These are phyloP conservation scores for Arthroderma uncinatum DNA, from an alignment of 2,329 filamentous ascomycete genomes.

Conservation along the genomic window DNA sequence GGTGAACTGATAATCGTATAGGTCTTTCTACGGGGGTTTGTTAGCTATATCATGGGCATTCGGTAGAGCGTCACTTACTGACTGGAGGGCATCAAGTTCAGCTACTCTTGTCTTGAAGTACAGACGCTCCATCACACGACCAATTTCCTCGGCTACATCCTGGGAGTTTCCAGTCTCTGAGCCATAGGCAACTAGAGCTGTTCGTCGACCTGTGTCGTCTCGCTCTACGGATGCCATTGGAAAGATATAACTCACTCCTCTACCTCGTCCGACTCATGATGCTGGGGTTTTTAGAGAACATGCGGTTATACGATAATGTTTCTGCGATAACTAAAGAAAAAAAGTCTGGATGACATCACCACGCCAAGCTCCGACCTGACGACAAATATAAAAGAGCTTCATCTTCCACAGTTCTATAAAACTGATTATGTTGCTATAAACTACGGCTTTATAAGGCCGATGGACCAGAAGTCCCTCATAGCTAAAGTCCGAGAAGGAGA, in stretches of 20 bases:
- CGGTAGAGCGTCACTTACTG: conserved; percentile 47
- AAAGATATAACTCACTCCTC: not conserved
- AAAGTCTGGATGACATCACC: conserved; percentile 11
- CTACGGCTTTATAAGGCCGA: not conserved
- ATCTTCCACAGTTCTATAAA: too few species aligned
- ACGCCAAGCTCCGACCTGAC: not conserved
- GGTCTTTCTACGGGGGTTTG: conserved; percentile 20
- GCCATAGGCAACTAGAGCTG: conserved; percentile 69
- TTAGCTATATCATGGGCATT: not conserved
- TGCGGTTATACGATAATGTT: not conserved
- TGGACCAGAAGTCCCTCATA: not conserved
- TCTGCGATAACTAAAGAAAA: not conserved
- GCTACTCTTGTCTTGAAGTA: conserved; percentile 65
- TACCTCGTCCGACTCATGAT: not conserved
- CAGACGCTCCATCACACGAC: conserved; percentile 60
- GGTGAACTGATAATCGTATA: conserved; percentile 28
- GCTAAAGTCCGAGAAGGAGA: too few species aligned
- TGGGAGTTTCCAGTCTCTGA: conserved; percentile 93
- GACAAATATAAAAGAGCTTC: not conserved
- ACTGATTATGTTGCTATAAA: not conserved
- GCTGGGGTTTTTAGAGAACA: not conserved
- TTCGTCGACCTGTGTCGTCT: conserved; percentile 8
- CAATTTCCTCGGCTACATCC: conserved; percentile 79
- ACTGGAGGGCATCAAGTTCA: conserved; percentile 63
- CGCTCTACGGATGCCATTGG: conserved; percentile 7